phyloP scores from a whole-genome alignment of 805 yeast species.

The Suhomyces sp. region DNA sequence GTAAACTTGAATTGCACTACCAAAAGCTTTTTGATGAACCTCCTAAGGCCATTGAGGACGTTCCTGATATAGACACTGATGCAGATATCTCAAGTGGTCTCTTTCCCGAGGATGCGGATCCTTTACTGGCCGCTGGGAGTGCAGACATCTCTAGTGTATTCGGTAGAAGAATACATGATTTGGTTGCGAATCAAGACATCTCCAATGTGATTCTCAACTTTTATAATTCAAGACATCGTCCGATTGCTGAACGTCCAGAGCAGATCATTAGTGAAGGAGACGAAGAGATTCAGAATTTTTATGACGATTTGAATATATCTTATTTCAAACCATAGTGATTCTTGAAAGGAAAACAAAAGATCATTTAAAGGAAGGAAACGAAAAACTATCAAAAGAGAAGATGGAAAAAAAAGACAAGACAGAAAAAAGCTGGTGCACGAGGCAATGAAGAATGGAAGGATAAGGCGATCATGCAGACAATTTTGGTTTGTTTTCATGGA shows the following conservation, averaged over 20 bases:
- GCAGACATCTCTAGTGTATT: background rate
- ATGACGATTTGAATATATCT: slow-evolving; percentile 7
- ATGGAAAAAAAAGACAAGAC: too few species aligned
- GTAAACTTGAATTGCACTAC: background rate
- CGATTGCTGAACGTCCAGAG: background rate
- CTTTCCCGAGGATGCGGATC: slow-evolving; percentile 8
- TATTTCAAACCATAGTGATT: too few species aligned
- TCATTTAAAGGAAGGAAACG: too few species aligned
- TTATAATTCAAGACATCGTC: slow-evolving; percentile 1
- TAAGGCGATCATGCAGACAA: too few species aligned
- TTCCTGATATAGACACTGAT: background rate
- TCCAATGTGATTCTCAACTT: background rate
- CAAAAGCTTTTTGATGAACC: background rate
- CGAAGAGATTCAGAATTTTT: slow-evolving; percentile 3
- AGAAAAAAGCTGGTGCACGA: too few species aligned
- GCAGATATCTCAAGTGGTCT: slow-evolving; percentile 2
- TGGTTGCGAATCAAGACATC: background rate
- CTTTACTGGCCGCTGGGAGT: slow-evolving; percentile 4
- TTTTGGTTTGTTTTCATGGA: too few species aligned
- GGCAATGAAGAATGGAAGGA: too few species aligned
- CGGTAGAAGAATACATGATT: background rate
- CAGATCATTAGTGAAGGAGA: background rate
- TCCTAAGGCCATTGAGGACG: background rate
- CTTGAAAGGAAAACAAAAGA: too few species aligned
- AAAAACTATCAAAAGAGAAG: too few species aligned